Conservation (phyloP, 345 rosid genomes). For the Lepidium didymum region DNA sequence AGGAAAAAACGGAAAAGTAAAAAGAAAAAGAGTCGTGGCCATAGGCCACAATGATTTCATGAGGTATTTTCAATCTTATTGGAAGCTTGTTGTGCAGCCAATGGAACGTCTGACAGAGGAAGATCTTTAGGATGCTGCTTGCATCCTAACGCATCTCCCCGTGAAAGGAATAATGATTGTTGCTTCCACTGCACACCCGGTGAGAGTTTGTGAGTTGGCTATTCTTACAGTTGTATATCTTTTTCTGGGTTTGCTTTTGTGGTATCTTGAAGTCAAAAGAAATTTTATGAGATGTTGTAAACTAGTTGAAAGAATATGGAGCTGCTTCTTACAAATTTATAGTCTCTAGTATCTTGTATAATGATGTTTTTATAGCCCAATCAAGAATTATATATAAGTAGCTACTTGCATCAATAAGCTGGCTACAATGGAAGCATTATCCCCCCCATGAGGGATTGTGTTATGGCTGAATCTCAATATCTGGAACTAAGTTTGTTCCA, state of each 20-base stretch:
- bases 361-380: neutral
- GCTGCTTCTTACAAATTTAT: neutral
- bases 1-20: neutral
- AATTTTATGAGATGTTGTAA: neutral
- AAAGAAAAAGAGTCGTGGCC: constrained; percentile 7
- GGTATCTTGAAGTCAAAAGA: neutral
- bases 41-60: neutral
- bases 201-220: constrained; percentile 9
- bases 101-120: constrained; percentile 23
- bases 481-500: neutral
- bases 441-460: neutral
- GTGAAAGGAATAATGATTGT: constrained; percentile 3
- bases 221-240: neutral
- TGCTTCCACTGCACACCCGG: constrained; percentile 26
- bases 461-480: neutral
- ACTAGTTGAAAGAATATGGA: neutral
- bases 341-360: neutral
- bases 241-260: neutral
- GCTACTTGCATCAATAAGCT: neutral
- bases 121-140: constrained; percentile 24
- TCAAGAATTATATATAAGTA: neutral
- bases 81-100: constrained; percentile 20
- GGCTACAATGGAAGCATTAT: neutral
- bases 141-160: constrained; percentile 13
- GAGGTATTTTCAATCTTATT: constrained; percentile 12